A percentile compares a stretch with the other conserved stretches of the same genome.
phyloP scores from a whole-genome alignment of 257 asterid genomes.

The Salvia hispanica region DNA sequence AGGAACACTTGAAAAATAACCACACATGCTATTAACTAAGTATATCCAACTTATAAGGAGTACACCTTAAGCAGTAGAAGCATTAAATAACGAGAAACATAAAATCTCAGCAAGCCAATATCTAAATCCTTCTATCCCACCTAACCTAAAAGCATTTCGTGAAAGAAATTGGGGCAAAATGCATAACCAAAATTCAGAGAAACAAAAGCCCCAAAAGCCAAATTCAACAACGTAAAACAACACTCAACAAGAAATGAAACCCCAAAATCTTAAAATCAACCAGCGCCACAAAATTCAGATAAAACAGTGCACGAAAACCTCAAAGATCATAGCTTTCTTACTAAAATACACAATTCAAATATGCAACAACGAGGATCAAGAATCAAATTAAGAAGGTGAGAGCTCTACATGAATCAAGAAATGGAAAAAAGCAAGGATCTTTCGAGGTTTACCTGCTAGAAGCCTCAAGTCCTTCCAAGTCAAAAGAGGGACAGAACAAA shows the following conservation, averaged over 20 bases:
- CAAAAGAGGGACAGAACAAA: slow-evolving; percentile 38
- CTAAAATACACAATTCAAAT: slow-evolving; percentile 22
- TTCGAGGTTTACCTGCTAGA: slow-evolving; percentile 33
- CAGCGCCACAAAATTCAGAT: slow-evolving; percentile 36
- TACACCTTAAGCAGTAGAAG: slow-evolving; percentile 20
- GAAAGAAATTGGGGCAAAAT: neutral
- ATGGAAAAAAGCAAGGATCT: slow-evolving; percentile 14
- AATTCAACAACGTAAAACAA: slow-evolving; percentile 36
- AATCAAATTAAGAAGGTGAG: slow-evolving; percentile 32
- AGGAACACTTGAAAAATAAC: slow-evolving; percentile 7
- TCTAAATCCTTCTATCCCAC: slow-evolving; percentile 3
- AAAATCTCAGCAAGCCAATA: neutral
- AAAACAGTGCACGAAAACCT: slow-evolving; percentile 34
- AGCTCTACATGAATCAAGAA: slow-evolving; percentile 20
- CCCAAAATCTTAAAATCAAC: slow-evolving; percentile 36
- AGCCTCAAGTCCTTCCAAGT: slow-evolving; percentile 43
- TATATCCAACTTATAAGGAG: slow-evolving; percentile 9
- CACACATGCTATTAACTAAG: neutral
- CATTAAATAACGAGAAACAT: slow-evolving; percentile 9
- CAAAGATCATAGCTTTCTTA: slow-evolving; percentile 43
- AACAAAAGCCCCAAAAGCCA: slow-evolving; percentile 29
- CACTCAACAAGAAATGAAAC: slow-evolving; percentile 34
- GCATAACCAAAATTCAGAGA: slow-evolving; percentile 19
- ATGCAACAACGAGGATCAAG: slow-evolving; percentile 36
- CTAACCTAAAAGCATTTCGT: slow-evolving; percentile 7